phyloP scores from a whole-genome alignment of 345 rosid genomes.

The Brassica incana region DNA sequence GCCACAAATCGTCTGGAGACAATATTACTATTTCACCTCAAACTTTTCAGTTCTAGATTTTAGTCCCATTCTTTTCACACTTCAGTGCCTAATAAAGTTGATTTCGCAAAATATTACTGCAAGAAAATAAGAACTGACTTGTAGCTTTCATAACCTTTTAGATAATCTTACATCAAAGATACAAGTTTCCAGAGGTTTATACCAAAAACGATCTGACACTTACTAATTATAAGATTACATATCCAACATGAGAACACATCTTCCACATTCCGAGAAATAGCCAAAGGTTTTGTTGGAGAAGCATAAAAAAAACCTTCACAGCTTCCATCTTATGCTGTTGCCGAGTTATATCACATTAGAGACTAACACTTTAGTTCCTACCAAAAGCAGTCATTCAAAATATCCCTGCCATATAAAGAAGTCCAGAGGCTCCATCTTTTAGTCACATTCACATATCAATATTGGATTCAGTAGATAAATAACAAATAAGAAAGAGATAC shows the following conservation, averaged over 20 bases:
- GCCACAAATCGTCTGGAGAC: slow-evolving; percentile 92
- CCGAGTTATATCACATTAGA: neutral
- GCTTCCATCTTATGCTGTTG: slow-evolving; percentile 8
- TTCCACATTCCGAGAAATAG: slow-evolving; percentile 20
- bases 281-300: slow-evolving; percentile 7
- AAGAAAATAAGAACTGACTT: neutral
- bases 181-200: neutral
- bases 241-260: slow-evolving; percentile 15
- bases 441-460: neutral
- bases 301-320: slow-evolving; percentile 26
- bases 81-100: neutral
- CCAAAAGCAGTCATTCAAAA: slow-evolving; percentile 23
- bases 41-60: no score
- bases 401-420: slow-evolving; percentile 22
- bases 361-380: slow-evolving; percentile 19
- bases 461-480: neutral
- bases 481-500: no score
- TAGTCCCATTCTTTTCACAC: neutral
- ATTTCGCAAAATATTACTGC: neutral
- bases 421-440: neutral
- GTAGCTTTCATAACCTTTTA: neutral
- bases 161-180: neutral
- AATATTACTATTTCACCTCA: no score
- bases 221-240: slow-evolving; percentile 19
- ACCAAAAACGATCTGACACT: slow-evolving; percentile 14